Conservation (phyloP, 2,329 filamentous ascomycete genomes). For the Colletotrichum coccodes region DNA sequence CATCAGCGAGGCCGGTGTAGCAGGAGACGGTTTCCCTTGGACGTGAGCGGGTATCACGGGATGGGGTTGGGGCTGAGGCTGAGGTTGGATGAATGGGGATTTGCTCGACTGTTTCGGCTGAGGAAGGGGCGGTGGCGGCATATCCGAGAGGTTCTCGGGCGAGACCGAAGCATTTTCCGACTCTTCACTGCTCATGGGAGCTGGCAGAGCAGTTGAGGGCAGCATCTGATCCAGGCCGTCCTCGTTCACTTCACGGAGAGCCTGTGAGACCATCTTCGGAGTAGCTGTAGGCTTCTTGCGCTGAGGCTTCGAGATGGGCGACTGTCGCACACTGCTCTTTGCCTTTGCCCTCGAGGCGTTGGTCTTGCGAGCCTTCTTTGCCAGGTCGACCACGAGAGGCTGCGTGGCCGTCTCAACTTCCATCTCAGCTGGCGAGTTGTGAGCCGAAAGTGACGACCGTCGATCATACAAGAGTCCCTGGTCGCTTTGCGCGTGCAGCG, state of each 20-base stretch:
- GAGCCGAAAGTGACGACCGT: slow-evolving; percentile 52
- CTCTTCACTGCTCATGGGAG: slow-evolving; percentile 54
- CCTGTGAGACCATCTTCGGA: slow-evolving; percentile 65
- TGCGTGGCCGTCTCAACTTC: slow-evolving; percentile 57
- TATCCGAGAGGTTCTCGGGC: slow-evolving; percentile 70
- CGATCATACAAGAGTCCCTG: slow-evolving; percentile 56
- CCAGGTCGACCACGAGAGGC: slow-evolving; percentile 56
- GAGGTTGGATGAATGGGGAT: slow-evolving; percentile 74
- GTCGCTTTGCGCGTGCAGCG: slow-evolving; percentile 77
- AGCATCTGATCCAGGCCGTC: slow-evolving; percentile 42
- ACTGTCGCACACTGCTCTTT: slow-evolving; percentile 71
- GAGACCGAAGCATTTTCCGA: slow-evolving; percentile 76
- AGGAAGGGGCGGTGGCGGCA: slow-evolving; percentile 76
- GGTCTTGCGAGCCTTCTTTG: slow-evolving; percentile 64
- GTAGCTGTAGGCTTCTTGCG: slow-evolving; percentile 64
- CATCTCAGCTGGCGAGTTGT: slow-evolving; percentile 68
- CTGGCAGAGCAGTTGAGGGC: slow-evolving; percentile 30
- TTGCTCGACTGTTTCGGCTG: slow-evolving; percentile 71
- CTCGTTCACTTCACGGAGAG: slow-evolving; percentile 56
- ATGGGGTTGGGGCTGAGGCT: slow-evolving; percentile 46
- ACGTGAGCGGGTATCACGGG: slow-evolving; percentile 38
- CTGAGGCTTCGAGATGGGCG: slow-evolving; percentile 77
- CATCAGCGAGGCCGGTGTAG: slow-evolving; percentile 91
- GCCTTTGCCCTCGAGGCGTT: slow-evolving; percentile 61
- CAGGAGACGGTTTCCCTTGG: slow-evolving; percentile 67